Evolutionary conservation across 257 asterid genomes (phyloP).

Genomic region (Ophiorrhiza pumila): DNA sequence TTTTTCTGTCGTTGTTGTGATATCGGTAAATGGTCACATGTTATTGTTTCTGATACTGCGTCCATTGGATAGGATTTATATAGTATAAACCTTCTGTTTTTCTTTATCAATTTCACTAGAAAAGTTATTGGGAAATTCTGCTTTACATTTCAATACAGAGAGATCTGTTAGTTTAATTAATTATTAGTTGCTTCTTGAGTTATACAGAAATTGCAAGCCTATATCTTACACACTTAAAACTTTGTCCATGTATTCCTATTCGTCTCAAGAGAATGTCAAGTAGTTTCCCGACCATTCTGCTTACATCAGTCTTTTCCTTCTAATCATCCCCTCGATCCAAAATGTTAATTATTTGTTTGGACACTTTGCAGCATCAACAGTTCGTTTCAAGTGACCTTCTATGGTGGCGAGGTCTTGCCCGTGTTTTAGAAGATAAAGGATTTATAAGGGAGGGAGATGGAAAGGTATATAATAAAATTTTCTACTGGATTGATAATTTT

Average conservation of each 20-base stretch:
- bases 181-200: not conserved
- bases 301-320: not conserved
- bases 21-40: not conserved
- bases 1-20: not conserved
- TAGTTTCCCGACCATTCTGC: not conserved
- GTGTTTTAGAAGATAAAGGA: slow-evolving; percentile 62
- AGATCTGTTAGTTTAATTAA: not conserved
- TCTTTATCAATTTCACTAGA: not conserved
- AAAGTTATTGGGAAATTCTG: too few species aligned
- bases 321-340: not conserved
- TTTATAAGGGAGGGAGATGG: slow-evolving; percentile 54
- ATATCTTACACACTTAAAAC: not conserved
- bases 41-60: not conserved
- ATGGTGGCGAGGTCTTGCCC: slow-evolving; percentile 84
- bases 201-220: not conserved
- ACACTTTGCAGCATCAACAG: slow-evolving; percentile 41
- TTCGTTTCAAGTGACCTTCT: slow-evolving; percentile 54
- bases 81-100: not conserved
- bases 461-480: slow-evolving; percentile 58
- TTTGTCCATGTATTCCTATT: not conserved
- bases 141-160: not conserved
- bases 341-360: slow-evolving; percentile 9
- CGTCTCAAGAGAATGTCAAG: not conserved
- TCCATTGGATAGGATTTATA: not conserved
- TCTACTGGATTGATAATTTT: not conserved